Base-by-base conservation (phyloP, 78 protist species). In the Polysphondylium violaceum region DNA sequence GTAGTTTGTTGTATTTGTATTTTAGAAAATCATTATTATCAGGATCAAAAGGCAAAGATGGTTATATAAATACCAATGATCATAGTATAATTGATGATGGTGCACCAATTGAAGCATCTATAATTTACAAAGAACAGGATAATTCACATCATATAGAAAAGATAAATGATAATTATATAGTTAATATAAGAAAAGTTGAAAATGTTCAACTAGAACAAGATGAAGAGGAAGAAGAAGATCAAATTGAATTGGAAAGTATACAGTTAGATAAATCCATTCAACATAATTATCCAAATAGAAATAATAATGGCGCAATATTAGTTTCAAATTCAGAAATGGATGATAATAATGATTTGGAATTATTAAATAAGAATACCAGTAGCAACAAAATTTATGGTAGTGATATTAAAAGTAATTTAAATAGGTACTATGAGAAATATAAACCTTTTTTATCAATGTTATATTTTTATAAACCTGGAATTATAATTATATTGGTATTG, bases 401-500 rank as follows among this genome's bases (percentile, higher is more conserved):
- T 38, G 29, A 21, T 8, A 7, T 21, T 21, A 38, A n/a, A 21
- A 38, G n/a, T 6, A 25, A 25, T 16, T 33, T 61, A 31, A 5
- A 61, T 31, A 35, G 21, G 21, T 31, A 61, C 29, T 56, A 60
- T 31, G 12, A 60, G 25, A 14, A 12, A 31, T 9, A 25, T 23
- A 2, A 14, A 33, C 9, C 23, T 33, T 38, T 65, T 38, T 43
- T 16, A 44, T n/a, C n/a, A 69, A 3, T 69, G n/a, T 3, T 63
- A 12, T 8, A 65, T 38, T 14, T 11, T 11, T 72, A 51, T 53
- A 75, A 41, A 29, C 25, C 72, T 0, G 64, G 44, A 21, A 31
- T 60, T 1, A 41, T 76, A 47, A 47, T 63, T 47, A 1, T 67
- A 76, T 31, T 76, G 29, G 47, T 76, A 7, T 61, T 76, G 33